These are phyloP conservation scores for Ustilago shanxiensis DNA, from an alignment of 1,284 basidiomycete species.

Conservation along the genomic window DNA sequence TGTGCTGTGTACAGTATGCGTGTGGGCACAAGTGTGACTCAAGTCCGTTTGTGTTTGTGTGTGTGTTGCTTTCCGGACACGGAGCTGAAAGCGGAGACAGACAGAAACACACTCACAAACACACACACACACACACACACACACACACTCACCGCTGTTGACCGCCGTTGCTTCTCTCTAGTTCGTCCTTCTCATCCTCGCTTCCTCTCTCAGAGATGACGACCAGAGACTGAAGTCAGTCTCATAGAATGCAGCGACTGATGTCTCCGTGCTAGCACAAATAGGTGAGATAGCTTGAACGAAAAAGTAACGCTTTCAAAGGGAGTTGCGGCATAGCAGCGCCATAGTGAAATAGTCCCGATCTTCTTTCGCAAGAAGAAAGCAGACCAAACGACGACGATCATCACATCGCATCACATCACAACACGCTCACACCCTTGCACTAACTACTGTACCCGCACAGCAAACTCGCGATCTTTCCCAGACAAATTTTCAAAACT, in stretches of 20 bases:
- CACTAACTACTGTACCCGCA: too few relatives aligned
- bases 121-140: too few relatives aligned
- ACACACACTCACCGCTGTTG: too few relatives aligned
- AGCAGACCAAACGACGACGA: neutral
- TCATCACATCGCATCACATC: conserved; percentile 4
- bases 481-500: conserved; percentile 6
- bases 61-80: conserved; percentile 7
- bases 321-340: neutral
- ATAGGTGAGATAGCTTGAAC: too few relatives aligned
- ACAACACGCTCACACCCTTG: neutral
- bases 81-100: conserved; percentile 9
- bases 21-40: conserved; percentile 9
- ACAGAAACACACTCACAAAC: too few relatives aligned
- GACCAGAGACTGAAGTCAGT: too few relatives aligned
- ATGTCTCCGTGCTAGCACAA: too few relatives aligned
- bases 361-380: conserved; percentile 8
- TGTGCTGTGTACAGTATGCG: too few relatives aligned
- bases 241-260: too few relatives aligned
- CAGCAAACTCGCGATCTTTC: neutral
- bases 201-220: too few relatives aligned
- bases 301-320: neutral
- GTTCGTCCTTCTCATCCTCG: too few relatives aligned
- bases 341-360: neutral
- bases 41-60: too few relatives aligned
- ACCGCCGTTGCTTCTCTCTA: neutral